Conservation (phyloP, 169 alveolate genomes). For the Plasmodium coatneyi region DNA sequence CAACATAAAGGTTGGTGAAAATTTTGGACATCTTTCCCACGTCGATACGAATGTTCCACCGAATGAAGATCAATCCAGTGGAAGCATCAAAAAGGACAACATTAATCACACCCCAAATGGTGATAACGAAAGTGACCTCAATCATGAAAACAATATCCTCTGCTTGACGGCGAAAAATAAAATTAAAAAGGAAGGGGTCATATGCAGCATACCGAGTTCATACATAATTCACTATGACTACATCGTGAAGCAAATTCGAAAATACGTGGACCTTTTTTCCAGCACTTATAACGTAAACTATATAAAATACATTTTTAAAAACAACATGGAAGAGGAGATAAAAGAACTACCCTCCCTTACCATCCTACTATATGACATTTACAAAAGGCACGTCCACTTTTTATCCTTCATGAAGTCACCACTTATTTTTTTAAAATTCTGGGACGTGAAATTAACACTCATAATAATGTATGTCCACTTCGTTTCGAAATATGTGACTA, state of each 20-base stretch:
- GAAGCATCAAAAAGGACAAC: neutral
- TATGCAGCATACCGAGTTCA: slow-evolving; percentile 41
- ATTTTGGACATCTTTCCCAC: neutral
- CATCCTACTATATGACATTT: slow-evolving; percentile 55
- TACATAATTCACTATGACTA: slow-evolving; percentile 43
- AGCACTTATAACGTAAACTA: slow-evolving; percentile 40
- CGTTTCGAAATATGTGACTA: slow-evolving; percentile 53
- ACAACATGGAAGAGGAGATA: slow-evolving; percentile 46
- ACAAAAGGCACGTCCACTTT: slow-evolving; percentile 29
- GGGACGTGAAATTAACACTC: slow-evolving; percentile 70
- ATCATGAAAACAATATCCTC: slow-evolving; percentile 1
- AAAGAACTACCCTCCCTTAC: slow-evolving; percentile 23
- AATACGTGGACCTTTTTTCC: slow-evolving; percentile 15
- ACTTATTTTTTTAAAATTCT: slow-evolving; percentile 55
- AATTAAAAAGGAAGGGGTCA: slow-evolving; percentile 14
- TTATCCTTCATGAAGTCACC: slow-evolving; percentile 54
- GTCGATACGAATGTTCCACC: neutral
- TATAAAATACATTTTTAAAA: slow-evolving; percentile 64
- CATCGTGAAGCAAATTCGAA: slow-evolving; percentile 34
- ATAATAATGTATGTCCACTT: slow-evolving; percentile 48
- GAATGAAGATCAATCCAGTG: neutral
- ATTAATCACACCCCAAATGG: neutral
- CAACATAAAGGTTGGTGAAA: neutral
- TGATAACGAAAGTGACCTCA: neutral
- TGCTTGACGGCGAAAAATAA: slow-evolving; percentile 43